Evolutionary conservation across 495 filamentous ascomycete species (phyloP).

Genomic region (Penicillium subrubescens): DNA sequence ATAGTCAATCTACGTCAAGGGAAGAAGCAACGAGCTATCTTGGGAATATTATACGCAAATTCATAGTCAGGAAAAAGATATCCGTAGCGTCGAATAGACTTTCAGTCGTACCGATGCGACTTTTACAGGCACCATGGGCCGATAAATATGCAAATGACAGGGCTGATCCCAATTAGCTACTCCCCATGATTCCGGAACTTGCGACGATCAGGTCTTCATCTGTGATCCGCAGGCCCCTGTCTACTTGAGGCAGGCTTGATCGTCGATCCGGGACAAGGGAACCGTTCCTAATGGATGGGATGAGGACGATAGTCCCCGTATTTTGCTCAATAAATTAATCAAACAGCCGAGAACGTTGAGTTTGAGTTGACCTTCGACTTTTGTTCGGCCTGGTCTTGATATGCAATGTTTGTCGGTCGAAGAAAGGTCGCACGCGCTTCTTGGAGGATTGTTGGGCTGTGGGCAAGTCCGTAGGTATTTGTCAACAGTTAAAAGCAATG

Average conservation of each 20-base stretch:
- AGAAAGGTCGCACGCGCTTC: not conserved
- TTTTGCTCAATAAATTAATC: not conserved
- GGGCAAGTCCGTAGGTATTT: not conserved
- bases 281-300: conserved; percentile 23
- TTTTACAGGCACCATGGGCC: not conserved
- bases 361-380: not conserved
- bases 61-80: not conserved
- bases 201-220: conserved; percentile 1
- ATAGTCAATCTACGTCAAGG: conserved; percentile 1
- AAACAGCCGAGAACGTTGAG: not conserved
- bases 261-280: conserved; percentile 29
- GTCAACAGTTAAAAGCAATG: not conserved
- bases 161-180: not conserved
- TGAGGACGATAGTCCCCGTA: not conserved
- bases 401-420: not conserved
- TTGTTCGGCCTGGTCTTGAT: not conserved
- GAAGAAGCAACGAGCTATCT: not conserved
- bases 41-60: not conserved
- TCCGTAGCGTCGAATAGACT: not conserved
- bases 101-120: not conserved
- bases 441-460: not conserved
- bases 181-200: not conserved
- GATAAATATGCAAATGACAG: not conserved
- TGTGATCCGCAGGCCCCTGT: conserved; percentile 12
- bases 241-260: not conserved